These are phyloP conservation scores for Trametes elegans DNA, from an alignment of 768 basidiomycete species.

Conservation along the genomic window DNA sequence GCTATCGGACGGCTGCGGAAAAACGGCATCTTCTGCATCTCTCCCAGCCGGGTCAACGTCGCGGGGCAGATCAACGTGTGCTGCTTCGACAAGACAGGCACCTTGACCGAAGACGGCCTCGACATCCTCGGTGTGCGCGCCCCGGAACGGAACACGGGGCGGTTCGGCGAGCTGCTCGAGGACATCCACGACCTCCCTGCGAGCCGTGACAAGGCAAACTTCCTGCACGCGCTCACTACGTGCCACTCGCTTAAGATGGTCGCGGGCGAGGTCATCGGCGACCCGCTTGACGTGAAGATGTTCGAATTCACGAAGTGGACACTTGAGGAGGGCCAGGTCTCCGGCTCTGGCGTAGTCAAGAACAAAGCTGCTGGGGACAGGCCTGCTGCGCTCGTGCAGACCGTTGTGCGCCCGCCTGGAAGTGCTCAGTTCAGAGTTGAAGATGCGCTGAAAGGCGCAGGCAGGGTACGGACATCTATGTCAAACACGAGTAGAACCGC, in stretches of 20 bases:
- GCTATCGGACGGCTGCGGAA: constrained; percentile 87
- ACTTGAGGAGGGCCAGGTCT: constrained; percentile 83
- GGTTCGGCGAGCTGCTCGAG: constrained; percentile 88
- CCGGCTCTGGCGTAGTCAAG: constrained; percentile 71
- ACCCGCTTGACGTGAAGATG: constrained; percentile 97
- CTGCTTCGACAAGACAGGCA: constrained; percentile 99
- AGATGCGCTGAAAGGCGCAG: constrained; percentile 84
- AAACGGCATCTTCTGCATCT: constrained; percentile 91
- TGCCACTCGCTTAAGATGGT: constrained; percentile 95
- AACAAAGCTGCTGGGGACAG: constrained; percentile 56
- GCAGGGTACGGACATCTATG: constrained; percentile 52
- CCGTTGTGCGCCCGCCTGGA: constrained; percentile 94
- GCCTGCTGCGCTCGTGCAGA: constrained; percentile 91
- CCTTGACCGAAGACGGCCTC: constrained; percentile 95
- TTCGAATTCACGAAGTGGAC: constrained; percentile 97
- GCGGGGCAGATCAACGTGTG: constrained; percentile 96
- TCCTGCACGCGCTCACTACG: constrained; percentile 91
- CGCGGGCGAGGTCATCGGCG: constrained; percentile 85
- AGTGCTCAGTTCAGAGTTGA: constrained; percentile 86
- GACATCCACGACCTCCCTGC: constrained; percentile 84
- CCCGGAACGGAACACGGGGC: constrained; percentile 69
- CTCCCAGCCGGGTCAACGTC: constrained; percentile 92
- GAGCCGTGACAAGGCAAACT: constrained; percentile 69
- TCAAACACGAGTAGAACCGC: neutral
- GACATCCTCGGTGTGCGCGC: constrained; percentile 94